Conservation (phyloP, 192 early-diverging fungal species). For the Linnemannia hyalina region DNA sequence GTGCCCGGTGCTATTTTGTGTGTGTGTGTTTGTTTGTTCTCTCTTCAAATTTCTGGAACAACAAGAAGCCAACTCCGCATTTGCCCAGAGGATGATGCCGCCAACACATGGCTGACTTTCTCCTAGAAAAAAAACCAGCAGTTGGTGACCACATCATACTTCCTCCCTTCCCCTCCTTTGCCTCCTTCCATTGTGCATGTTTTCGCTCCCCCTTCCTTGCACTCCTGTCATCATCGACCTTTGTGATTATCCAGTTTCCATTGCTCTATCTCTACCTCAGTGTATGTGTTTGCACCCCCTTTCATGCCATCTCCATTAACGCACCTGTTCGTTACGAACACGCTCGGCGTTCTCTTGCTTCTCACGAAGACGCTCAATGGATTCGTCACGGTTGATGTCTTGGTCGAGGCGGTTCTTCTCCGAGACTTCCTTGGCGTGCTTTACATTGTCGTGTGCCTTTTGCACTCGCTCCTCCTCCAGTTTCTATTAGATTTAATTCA, state of each 20-base stretch:
- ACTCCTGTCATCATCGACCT: background rate
- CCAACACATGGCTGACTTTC: background rate
- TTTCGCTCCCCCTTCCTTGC: background rate
- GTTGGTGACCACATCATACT: too few species aligned
- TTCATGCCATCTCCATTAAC: background rate
- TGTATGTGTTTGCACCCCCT: background rate
- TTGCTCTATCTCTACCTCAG: background rate
- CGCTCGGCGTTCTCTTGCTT: constrained; percentile 52
- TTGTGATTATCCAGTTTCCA: background rate
- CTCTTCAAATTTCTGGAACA: background rate
- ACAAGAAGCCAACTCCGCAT: background rate
- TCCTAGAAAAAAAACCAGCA: background rate
- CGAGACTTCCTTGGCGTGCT: constrained; percentile 48
- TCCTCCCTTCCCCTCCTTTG: too few species aligned
- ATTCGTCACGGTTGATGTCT: constrained; percentile 38
- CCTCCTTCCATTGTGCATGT: background rate
- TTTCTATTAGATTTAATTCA: constrained; percentile 12
- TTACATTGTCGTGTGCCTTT: constrained; percentile 47
- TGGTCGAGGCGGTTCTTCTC: constrained; percentile 37
- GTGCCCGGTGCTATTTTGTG: background rate
- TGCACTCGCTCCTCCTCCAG: constrained; percentile 51
- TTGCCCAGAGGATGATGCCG: background rate
- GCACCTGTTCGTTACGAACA: constrained; percentile 46
- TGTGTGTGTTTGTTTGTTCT: background rate
- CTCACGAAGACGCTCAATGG: constrained; percentile 41